A percentile compares a stretch with the other conserved stretches of the same genome.
Evolutionary conservation across 1,284 basidiomycete genomes (phyloP).

Genomic region (Microbotryomycetes sp.): DNA sequence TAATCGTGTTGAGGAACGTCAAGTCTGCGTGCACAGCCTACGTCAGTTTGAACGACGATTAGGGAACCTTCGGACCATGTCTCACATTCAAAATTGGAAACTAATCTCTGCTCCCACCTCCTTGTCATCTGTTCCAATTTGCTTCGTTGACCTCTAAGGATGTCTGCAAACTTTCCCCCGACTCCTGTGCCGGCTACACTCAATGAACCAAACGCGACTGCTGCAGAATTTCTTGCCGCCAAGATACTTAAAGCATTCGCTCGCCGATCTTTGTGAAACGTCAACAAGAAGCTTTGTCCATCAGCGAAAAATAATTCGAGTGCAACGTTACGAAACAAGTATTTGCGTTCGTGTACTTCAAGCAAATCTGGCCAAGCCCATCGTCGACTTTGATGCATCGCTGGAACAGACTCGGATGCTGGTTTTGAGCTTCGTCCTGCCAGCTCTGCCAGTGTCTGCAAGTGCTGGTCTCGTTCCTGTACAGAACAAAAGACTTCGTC

Average conservation of each 20-base stretch:
- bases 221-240: conserved; percentile 30
- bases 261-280: conserved; percentile 35
- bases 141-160: conserved; percentile 31
- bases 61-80: no score
- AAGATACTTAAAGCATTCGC: conserved; percentile 34
- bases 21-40: conserved; percentile 25
- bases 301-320: conserved; percentile 43
- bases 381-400: conserved; percentile 11
- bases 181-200: conserved; percentile 1
- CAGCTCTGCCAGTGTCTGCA: conserved; percentile 62
- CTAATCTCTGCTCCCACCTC: conserved; percentile 37
- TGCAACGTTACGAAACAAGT: conserved; percentile 82
- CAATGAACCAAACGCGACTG: conserved; percentile 33
- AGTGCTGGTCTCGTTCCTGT: conserved; percentile 16
- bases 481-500: conserved; percentile 43
- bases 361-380: conserved; percentile 75
- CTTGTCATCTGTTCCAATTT: conserved; percentile 37
- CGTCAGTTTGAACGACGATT: conserved; percentile 2
- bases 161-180: conserved; percentile 13
- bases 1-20: conserved; percentile 41
- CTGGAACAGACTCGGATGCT: conserved; percentile 57
- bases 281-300: conserved; percentile 40
- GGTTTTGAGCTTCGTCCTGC: conserved; percentile 63
- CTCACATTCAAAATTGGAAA: conserved; percentile 40
- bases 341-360: conserved; percentile 70